phyloP scores from a whole-genome alignment of 1,284 basidiomycete species.

The Jaminaea rosea region DNA sequence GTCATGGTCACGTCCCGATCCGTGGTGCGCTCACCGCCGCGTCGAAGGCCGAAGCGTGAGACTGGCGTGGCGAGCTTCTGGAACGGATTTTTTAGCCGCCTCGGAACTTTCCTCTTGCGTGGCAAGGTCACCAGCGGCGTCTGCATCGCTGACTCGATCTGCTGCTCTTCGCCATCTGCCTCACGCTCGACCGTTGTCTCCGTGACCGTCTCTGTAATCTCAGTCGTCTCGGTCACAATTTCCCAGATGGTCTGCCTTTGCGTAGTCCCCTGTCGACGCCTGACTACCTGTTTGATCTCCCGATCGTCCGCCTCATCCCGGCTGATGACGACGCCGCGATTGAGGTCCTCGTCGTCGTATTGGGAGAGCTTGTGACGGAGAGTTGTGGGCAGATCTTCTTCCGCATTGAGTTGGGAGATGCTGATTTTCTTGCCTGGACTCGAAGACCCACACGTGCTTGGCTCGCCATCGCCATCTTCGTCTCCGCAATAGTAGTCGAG shows the following conservation, averaged over 20 bases:
- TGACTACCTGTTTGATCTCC: constrained; percentile 17
- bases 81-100: no score
- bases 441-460: no score
- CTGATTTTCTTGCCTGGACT: no score
- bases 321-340: constrained; percentile 15
- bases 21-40: no score
- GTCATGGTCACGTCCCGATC: neutral
- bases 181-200: constrained; percentile 21
- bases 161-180: constrained; percentile 5
- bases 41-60: neutral
- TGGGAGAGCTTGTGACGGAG: constrained; percentile 12
- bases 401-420: neutral
- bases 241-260: constrained; percentile 43
- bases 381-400: constrained; percentile 18
- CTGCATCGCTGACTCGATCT: neutral
- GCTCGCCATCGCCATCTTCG: neutral
- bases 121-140: no score
- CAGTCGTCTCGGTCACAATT: constrained; percentile 49
- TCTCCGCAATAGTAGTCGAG: constrained; percentile 11
- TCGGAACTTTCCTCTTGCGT: no score
- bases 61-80: neutral
- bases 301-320: constrained; percentile 1
- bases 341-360: constrained; percentile 18
- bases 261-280: constrained; percentile 14
- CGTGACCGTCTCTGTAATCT: constrained; percentile 35